These are phyloP conservation scores for Pythium vanterpoolii DNA, from an alignment of 352 stramenopile species.

Conservation along the genomic window DNA sequence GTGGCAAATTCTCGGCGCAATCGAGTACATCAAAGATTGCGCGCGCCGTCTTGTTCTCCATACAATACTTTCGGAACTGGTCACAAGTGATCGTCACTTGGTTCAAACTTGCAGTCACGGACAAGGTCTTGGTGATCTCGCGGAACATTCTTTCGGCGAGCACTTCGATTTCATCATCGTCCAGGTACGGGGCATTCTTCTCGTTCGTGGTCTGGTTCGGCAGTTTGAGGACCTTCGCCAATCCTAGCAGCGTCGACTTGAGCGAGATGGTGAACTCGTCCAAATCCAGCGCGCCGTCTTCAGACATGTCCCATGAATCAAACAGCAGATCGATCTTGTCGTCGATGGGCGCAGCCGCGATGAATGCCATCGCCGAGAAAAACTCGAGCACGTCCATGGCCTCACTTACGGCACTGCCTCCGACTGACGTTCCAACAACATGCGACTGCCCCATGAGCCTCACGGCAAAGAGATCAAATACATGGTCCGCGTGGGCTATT, in stretches of 20 bases:
- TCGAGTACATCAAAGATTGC: constrained; percentile 69
- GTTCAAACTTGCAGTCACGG: constrained; percentile 20
- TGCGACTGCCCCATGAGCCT: background rate
- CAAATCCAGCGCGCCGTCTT: constrained; percentile 70
- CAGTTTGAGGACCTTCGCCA: constrained; percentile 60
- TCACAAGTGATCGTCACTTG: constrained; percentile 63
- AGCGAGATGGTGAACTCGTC: constrained; percentile 87
- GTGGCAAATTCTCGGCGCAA: constrained; percentile 25
- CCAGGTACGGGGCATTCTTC: constrained; percentile 20
- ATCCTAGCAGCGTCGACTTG: constrained; percentile 74
- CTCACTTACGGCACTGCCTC: background rate
- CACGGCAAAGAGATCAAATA: constrained; percentile 55
- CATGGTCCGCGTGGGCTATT: constrained; percentile 43
- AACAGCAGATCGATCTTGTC: constrained; percentile 85
- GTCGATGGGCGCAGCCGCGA: constrained; percentile 48
- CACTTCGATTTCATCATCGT: constrained; percentile 67
- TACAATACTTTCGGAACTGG: constrained; percentile 74
- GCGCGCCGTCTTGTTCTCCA: constrained; percentile 55
- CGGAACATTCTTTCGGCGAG: constrained; percentile 62
- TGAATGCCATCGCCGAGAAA: constrained; percentile 67
- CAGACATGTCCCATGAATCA: constrained; percentile 87
- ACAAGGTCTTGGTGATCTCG: constrained; percentile 50
- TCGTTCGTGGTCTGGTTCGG: background rate
- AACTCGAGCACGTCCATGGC: constrained; percentile 81
- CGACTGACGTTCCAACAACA: background rate